Percentiles rank a stretch among this genome's conserved stretches.
Evolutionary conservation across 163 green algal species (phyloP).

Genomic region (Scenedesmus sp.): DNA sequence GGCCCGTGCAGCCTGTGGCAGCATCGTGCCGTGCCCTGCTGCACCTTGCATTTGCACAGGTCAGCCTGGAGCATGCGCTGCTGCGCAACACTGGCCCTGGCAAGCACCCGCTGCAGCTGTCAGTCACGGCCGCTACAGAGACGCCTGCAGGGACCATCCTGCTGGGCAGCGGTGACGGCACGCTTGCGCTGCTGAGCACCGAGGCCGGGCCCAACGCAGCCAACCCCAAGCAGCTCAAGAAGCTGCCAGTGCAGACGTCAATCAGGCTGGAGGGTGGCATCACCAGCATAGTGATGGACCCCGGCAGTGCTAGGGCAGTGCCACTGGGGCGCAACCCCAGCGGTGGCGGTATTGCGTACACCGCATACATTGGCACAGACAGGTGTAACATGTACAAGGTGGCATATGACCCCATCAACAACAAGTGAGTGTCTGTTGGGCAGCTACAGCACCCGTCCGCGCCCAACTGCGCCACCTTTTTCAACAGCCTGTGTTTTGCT

Average conservation of each 20-base stretch:
- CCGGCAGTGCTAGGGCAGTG: background rate
- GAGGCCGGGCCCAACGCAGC: constrained; percentile 52
- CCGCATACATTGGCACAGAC: constrained; percentile 76
- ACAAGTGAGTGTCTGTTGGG: constrained; percentile 54
- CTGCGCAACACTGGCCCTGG: constrained; percentile 77
- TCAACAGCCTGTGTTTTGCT: background rate
- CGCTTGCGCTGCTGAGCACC: constrained; percentile 68
- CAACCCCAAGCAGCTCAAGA: constrained; percentile 77
- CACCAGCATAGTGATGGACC: constrained; percentile 72
- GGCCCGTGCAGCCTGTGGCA: no score
- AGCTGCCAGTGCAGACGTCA: constrained; percentile 63
- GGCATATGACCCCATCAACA: constrained; percentile 63
- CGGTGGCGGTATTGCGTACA: constrained; percentile 58
- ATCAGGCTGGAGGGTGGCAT: constrained; percentile 72
- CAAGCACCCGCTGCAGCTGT: constrained; percentile 75
- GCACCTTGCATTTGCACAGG: constrained; percentile 49
- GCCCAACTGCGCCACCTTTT: no score
- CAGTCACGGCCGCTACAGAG: constrained; percentile 65
- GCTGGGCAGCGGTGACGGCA: constrained; percentile 77
- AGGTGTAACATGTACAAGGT: constrained; percentile 84
- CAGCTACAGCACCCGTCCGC: background rate
- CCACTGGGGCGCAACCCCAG: constrained; percentile 32
- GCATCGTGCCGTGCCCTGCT: background rate
- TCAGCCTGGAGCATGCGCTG: constrained; percentile 71
- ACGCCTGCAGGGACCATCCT: constrained; percentile 67